Base-by-base conservation (phyloP, 2,329 filamentous ascomycete species). In the Metarhizium rileyi region DNA sequence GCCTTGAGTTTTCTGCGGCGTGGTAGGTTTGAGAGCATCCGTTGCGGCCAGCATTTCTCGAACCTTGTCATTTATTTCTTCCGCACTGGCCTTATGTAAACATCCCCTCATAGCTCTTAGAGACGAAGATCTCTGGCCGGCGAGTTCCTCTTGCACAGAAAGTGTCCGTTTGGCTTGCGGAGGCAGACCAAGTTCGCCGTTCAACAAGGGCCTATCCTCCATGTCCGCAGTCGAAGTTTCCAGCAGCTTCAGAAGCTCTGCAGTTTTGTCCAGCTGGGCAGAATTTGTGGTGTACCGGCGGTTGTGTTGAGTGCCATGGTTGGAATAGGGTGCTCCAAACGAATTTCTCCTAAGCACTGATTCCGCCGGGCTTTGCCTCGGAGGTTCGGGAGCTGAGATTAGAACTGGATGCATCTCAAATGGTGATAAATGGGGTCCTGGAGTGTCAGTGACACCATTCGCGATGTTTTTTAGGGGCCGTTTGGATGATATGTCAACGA, bases 21-120 rank as follows among this genome's bases (percentile, higher is more conserved):
- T 49, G 4, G 51, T 54, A 25, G 66, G 61, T 49, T 69, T 70
- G 5, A 69, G 53, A 12, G 60, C 57, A 30, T 66, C 51, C 2
- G 61, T 66, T 5, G 66, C 64, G 10, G 66, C 62, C 23, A 70
- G 53, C 66, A 70, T 70, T 12, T 61, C 62, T 4, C 49, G 48
- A 10, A 68, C 53, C 50, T 70, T 70, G n/a, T 61, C 50, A 25
- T 61, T 60, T 27, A 70, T 60, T 25, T 62, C 57, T 3, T 62
- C 57, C 14, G 60, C 50, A 20, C 51, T 52, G 9, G 44, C 36
- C 42, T 40, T 23, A 4, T 25, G 43, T 20, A 16, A 20, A 35
- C 43, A n/a, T 10, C 20, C 26, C 16, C 18, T 33, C 6, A 26
- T 5, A 30, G 30, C 36, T 16, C 22, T 44, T 14, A 42, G 10